phyloP scores from a whole-genome alignment of 2,329 filamentous ascomycete species.

The Stenocarpella maydis region DNA sequence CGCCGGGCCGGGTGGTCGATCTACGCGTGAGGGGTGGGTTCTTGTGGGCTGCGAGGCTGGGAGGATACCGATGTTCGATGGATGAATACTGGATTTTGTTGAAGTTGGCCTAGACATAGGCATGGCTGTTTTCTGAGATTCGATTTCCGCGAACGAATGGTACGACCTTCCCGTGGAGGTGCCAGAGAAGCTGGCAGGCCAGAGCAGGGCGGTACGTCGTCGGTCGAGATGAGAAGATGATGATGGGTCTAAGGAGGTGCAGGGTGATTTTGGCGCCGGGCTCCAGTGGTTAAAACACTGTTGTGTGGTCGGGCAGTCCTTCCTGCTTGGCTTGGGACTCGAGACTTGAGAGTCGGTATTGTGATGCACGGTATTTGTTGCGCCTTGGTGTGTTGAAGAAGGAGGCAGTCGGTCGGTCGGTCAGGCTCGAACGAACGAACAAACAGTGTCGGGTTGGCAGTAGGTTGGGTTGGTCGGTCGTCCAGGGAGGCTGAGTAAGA shows the following conservation, averaged over 20 bases:
- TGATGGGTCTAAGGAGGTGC: constrained; percentile 1
- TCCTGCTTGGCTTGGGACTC: constrained; percentile 23
- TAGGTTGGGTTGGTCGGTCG: constrained; percentile 22
- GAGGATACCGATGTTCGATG: constrained; percentile 34
- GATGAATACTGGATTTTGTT: constrained; percentile 32
- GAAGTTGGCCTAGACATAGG: constrained; percentile 30
- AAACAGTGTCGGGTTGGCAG: neutral
- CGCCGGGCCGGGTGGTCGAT: constrained; percentile 31
- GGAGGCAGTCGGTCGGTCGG: constrained; percentile 5
- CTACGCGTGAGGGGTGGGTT: constrained; percentile 25
- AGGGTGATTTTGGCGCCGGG: constrained; percentile 19
- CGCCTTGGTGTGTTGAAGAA: constrained; percentile 25
- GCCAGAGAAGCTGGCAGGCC: constrained; percentile 31
- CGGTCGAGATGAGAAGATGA: constrained; percentile 31
- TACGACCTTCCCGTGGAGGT: constrained; percentile 30
- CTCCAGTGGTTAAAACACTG: constrained; percentile 14
- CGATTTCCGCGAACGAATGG: constrained; percentile 30
- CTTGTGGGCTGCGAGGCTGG: constrained; percentile 19
- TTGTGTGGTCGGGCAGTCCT: constrained; percentile 8
- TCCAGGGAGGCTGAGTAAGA: constrained; percentile 31
- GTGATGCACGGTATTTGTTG: constrained; percentile 4
- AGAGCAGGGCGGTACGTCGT: constrained; percentile 21
- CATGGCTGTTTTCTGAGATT: constrained; percentile 30
- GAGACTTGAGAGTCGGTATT: constrained; percentile 7
- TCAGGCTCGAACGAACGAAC: constrained; percentile 2